Conservation (phyloP, 176 grass and related monocot species). For the Neostapfia colusana region DNA sequence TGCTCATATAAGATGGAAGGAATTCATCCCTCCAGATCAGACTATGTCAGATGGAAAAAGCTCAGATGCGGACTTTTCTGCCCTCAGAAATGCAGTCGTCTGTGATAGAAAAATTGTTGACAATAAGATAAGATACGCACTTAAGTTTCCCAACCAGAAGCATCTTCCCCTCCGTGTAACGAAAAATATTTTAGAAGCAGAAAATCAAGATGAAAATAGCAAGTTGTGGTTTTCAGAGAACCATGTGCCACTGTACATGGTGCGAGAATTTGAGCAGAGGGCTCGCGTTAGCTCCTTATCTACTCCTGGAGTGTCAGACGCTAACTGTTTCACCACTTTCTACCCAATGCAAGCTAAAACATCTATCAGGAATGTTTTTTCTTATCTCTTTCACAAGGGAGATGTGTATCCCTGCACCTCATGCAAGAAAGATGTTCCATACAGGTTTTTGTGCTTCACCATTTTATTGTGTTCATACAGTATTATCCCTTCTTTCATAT, state of each 20-base stretch:
- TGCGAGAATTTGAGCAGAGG: constrained; percentile 78
- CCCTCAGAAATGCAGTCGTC: constrained; percentile 90
- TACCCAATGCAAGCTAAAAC: constrained; percentile 46
- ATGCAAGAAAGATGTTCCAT: constrained; percentile 72
- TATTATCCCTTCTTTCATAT: constrained; percentile 29
- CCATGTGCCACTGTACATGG: constrained; percentile 82
- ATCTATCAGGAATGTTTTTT: constrained; percentile 55
- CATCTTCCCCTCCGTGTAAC: constrained; percentile 78
- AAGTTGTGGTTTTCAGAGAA: constrained; percentile 91
- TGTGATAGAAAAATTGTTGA: constrained; percentile 72
- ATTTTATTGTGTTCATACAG: constrained; percentile 27
- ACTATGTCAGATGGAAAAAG: constrained; percentile 62
- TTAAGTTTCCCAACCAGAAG: constrained; percentile 88
- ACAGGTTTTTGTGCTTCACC: constrained; percentile 59
- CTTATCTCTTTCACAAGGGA: constrained; percentile 74
- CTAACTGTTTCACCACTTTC: constrained; percentile 47
- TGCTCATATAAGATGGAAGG: constrained; percentile 91
- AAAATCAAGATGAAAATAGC: constrained; percentile 54
- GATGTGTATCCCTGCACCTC: constrained; percentile 73
- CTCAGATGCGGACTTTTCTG: constrained; percentile 61
- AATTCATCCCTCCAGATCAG: constrained; percentile 83
- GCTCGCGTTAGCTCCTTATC: constrained; percentile 35
- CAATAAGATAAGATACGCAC: constrained; percentile 69
- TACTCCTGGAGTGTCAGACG: constrained; percentile 28
- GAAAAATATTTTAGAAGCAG: constrained; percentile 88